Evolutionary conservation across 2,329 filamentous ascomycete genomes (phyloP), one percentile per base, ranked within the genome.

Genomic region (Clonostachys byssicola): DNA sequence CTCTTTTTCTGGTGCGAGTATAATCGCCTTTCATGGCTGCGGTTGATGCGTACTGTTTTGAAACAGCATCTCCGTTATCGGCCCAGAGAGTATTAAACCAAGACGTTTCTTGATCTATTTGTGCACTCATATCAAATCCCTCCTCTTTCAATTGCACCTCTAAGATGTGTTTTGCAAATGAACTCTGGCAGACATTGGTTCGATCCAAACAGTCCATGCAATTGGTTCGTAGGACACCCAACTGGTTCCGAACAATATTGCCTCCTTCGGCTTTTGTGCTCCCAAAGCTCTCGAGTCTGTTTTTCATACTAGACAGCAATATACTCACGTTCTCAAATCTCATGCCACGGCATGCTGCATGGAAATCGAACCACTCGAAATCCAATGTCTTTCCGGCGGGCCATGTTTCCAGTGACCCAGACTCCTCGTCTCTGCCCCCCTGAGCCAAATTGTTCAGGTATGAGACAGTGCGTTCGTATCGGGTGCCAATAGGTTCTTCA

Each of bases 31-130:
- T 99, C 68, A 99, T 82, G 0, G 94, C 94, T 3, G 91, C 90
- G 0, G 94, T 97, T 10, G 91, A 95, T 2, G 94, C 91, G 64
- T 99, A 99, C 63, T 96, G 92, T 55, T 92, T 91, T 0, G 90
- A 95, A 47, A 97, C 90, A 0, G 92, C 90, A 64, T 99, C 94
- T 13, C 94, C 94, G 55, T 99, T 99, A 62, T 99, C 94, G 0
- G 94, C 94, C 92, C 94, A 99, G 0, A 97, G 74, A 0, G 83
- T 91, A 65, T 99, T 97, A 72, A 97, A 97, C 91, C 92, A 97
- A 42, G 84, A 79, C 6, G 89, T 95, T 47, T 85, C 82, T 48
- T 89, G 86, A 61, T 96, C 90, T 20, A 76, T 66, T 52, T 94
- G 85, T 1, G 86, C 74, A 54, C 85, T 82, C 67, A 95, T 86